A percentile compares a stretch with the other conserved stretches of the same genome.
Conservation (phyloP, 2,329 filamentous ascomycete species). For the Trichoderma harzianum region DNA sequence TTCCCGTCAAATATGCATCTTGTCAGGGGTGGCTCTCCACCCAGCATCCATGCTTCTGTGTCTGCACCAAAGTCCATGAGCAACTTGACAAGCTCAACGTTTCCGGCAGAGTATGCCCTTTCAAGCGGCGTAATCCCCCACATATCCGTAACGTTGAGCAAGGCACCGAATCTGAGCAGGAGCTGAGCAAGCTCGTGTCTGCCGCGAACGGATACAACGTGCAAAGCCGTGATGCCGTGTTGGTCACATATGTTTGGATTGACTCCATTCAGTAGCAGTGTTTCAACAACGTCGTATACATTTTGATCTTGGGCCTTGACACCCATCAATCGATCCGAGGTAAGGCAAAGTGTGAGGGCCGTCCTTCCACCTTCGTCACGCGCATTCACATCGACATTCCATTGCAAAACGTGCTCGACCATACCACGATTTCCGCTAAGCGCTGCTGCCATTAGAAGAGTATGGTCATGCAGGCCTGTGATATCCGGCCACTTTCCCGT, state of each 20-base stretch:
- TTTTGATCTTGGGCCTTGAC: not conserved
- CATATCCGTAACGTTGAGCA: slow-evolving; percentile 16
- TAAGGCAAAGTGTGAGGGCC: slow-evolving; percentile 1
- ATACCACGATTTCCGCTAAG: slow-evolving; percentile 17
- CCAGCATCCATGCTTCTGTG: slow-evolving; percentile 15
- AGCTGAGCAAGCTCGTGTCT: slow-evolving; percentile 8
- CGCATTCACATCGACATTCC: slow-evolving; percentile 18
- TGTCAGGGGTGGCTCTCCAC: slow-evolving; percentile 15
- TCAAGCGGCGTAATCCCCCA: slow-evolving; percentile 19
- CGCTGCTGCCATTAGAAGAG: slow-evolving; percentile 22
- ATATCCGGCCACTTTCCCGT: not conserved
- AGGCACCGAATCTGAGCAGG: slow-evolving; percentile 21
- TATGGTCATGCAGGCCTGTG: slow-evolving; percentile 2
- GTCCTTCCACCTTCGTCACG: slow-evolving; percentile 20
- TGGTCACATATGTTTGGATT: slow-evolving; percentile 5
- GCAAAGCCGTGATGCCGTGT: slow-evolving; percentile 14
- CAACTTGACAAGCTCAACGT: slow-evolving; percentile 12
- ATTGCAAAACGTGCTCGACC: slow-evolving; percentile 20
- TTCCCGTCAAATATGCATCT: slow-evolving; percentile 14
- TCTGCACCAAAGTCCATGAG: slow-evolving; percentile 21
- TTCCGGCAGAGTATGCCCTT: slow-evolving; percentile 15
- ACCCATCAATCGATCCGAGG: slow-evolving; percentile 12
- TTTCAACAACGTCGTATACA: not conserved
- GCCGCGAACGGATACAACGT: slow-evolving; percentile 9
- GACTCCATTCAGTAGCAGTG: slow-evolving; percentile 9